Base-by-base conservation (phyloP, 441 rosid genomes). In the Macaranga tanarius region DNA sequence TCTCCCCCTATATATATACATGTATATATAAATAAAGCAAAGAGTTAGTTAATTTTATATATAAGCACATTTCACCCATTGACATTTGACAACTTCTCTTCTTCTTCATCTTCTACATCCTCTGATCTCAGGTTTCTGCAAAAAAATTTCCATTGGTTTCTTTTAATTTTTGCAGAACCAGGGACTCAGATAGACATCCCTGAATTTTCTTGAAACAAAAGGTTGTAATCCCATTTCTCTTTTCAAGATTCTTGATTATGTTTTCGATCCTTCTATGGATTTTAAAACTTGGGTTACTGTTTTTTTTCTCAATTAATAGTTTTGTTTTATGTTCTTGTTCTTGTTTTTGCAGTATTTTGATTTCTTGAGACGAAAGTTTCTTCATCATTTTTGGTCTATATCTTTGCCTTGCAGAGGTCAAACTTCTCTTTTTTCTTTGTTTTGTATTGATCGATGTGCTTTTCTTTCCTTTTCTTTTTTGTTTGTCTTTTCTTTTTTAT, bases 171-270 rank as follows among this genome's bases (percentile, higher is more conserved):
- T 66, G 57, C 79, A 20, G 77, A 82, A 70, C 59, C 75, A 1
- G 69, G 60, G 77, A 74, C 10, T 48, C 52, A 48, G 52, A 45
- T 9, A 45, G 10, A 48, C 5, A 12, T 62, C 77, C 67, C 38
- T 31, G 38, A 31, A 31, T 71, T 73, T 68, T 28, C 75, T 10
- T 52, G 44, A 40, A 38, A 72, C 26, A 9, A 23, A 22, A 55
- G 68, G 68, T 61, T 71, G 13, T 11, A 16, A 70, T 64, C 60
- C 64, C 42, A 54, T 73, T 59, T 75, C 65, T 74, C 31, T 70
- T 77, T 79, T 44, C n/a, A 76, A 70, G 77, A 70, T 74, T 77
- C 81, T 73, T 28, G 38, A 15, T 51, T 42, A 19, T 10, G 42
- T 52, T 17, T 10, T 17, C 2, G n/a, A 2, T 62, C 2, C 50